phyloP scores from a whole-genome alignment of 2,329 filamentous ascomycete species.

The Chalara sp. region DNA sequence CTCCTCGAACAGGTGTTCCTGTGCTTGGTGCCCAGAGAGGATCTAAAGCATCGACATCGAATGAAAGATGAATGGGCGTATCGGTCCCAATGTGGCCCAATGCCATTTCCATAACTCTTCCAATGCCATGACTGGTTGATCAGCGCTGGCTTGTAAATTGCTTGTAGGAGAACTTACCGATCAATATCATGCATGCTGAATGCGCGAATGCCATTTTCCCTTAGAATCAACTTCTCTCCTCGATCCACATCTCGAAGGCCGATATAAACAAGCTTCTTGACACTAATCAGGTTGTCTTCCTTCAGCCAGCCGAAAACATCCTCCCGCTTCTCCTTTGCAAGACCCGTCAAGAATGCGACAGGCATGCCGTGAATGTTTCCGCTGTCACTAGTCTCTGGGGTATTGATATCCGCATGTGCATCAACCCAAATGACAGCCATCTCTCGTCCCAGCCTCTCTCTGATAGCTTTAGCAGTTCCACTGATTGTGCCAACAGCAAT shows the following conservation, averaged over 20 bases:
- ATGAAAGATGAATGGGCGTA: slow-evolving; percentile 93
- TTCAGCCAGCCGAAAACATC: slow-evolving; percentile 88
- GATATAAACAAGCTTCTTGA: slow-evolving; percentile 92
- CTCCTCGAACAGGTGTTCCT: slow-evolving; percentile 88
- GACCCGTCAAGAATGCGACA: slow-evolving; percentile 80
- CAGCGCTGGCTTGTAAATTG: background rate
- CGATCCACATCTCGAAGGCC: slow-evolving; percentile 86
- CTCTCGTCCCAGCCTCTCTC: slow-evolving; percentile 74
- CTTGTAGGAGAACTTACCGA: slow-evolving; percentile 43
- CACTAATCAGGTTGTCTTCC: slow-evolving; percentile 61
- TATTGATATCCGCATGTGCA: slow-evolving; percentile 96
- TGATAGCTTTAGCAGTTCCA: slow-evolving; percentile 77
- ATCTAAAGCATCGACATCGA: slow-evolving; percentile 94
- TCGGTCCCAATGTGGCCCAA: slow-evolving; percentile 89
- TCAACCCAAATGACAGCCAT: slow-evolving; percentile 98
- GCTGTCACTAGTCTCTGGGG: slow-evolving; percentile 79
- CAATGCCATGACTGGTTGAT: slow-evolving; percentile 73
- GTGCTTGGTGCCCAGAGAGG: slow-evolving; percentile 95
- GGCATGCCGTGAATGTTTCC: slow-evolving; percentile 99
- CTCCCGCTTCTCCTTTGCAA: slow-evolving; percentile 68
- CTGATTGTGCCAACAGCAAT: slow-evolving; percentile 93
- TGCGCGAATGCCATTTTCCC: slow-evolving; percentile 85
- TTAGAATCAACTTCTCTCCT: slow-evolving; percentile 88
- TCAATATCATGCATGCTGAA: slow-evolving; percentile 99
- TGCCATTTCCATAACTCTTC: slow-evolving; percentile 96